phyloP scores from a whole-genome alignment of 257 asterid species.

The Gynochthodes officinalis region DNA sequence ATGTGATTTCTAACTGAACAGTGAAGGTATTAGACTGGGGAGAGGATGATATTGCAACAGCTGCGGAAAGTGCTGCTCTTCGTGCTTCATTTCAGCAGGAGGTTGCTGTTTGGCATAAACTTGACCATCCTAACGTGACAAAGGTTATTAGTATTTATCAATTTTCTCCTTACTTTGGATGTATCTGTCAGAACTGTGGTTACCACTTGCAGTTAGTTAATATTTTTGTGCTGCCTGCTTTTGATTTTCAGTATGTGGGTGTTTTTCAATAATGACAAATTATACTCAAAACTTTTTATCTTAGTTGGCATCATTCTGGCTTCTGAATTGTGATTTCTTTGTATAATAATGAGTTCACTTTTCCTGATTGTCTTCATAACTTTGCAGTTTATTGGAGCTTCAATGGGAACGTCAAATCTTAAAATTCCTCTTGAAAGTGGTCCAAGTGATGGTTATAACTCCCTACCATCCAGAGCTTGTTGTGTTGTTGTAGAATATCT shows the following conservation, averaged over 20 bases:
- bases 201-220: neutral
- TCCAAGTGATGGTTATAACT: slow-evolving; percentile 27
- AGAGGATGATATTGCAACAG: slow-evolving; percentile 60
- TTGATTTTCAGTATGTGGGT: neutral
- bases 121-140: slow-evolving; percentile 64
- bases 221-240: neutral
- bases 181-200: neutral
- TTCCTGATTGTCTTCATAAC: neutral
- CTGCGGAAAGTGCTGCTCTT: slow-evolving; percentile 50
- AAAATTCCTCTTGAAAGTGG: slow-evolving; percentile 42
- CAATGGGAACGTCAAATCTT: slow-evolving; percentile 56
- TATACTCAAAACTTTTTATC: neutral
- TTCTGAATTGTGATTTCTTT: neutral
- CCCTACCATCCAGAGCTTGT: slow-evolving; percentile 52
- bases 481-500: slow-evolving; percentile 65
- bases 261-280: neutral
- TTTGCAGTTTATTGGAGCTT: slow-evolving; percentile 54
- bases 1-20: slow-evolving; percentile 20
- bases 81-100: slow-evolving; percentile 54
- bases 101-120: slow-evolving; percentile 75
- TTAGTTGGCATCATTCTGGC: neutral
- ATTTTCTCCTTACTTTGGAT: neutral
- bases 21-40: slow-evolving; percentile 81
- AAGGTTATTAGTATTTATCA: slow-evolving; percentile 34
- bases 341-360: neutral